A percentile compares a stretch with the other conserved stretches of the same genome.
Conservation (phyloP, 805 yeast species). For the Vanderwaltozyma tropicalis region DNA sequence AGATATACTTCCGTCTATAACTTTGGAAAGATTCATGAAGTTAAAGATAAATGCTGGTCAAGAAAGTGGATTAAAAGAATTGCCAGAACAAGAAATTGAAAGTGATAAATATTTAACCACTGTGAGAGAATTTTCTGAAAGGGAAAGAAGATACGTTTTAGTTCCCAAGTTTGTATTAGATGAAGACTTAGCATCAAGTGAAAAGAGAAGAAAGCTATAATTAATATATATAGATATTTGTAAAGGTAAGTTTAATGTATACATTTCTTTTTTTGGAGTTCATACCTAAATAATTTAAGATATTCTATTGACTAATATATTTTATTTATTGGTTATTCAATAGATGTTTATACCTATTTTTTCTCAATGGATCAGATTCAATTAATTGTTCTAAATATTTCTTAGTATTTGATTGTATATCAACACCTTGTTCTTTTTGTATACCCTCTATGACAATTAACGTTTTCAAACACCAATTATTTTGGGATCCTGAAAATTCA, state of each 20-base stretch:
- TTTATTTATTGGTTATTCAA: conserved; percentile 5
- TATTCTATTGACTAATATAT: too few species aligned
- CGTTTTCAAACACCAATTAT: conserved; percentile 68
- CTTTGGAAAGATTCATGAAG: conserved; percentile 30
- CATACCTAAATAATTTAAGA: too few species aligned
- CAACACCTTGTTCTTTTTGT: conserved; percentile 23
- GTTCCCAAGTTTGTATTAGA: conserved; percentile 10
- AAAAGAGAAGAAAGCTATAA: conserved; percentile 1
- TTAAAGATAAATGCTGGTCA: conserved; percentile 38
- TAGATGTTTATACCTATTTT: conserved; percentile 44
- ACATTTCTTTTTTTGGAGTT: too few species aligned
- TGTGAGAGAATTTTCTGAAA: conserved; percentile 28
- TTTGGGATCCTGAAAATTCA: conserved; percentile 52
- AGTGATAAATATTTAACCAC: conserved; percentile 38
- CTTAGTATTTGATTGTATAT: conserved; percentile 18
- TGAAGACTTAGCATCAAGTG: conserved; percentile 5
- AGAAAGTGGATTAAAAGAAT: conserved; percentile 24
- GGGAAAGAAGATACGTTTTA: conserved; percentile 45
- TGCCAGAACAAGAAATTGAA: conserved; percentile 24
- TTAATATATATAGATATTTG: neutral
- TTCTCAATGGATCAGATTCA: conserved; percentile 54
- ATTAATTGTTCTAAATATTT: conserved; percentile 34
- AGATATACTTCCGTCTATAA: conserved; percentile 8
- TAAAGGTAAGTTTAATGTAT: too few species aligned
- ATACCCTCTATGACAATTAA: conserved; percentile 37